phyloP scores from a whole-genome alignment of 352 stramenopile genomes.

The Pythium monospermum region DNA sequence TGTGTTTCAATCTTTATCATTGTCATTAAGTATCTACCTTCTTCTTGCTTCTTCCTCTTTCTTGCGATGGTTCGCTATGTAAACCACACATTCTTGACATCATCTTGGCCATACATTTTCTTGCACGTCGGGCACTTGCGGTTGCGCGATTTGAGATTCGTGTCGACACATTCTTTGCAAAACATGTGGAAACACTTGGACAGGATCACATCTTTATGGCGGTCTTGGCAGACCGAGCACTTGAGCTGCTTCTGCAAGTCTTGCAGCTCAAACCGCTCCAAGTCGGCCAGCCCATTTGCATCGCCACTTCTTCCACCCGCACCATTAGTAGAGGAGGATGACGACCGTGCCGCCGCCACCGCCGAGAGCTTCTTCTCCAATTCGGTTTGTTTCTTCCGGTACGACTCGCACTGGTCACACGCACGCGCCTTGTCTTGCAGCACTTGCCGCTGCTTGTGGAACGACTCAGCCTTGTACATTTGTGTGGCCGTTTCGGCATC shows the following conservation, averaged over 20 bases:
- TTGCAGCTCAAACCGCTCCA: slow-evolving; percentile 75
- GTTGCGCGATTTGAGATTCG: slow-evolving; percentile 85
- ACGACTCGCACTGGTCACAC: slow-evolving; percentile 53
- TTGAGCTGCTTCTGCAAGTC: slow-evolving; percentile 83
- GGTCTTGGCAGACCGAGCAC: slow-evolving; percentile 81
- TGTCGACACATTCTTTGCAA: slow-evolving; percentile 85
- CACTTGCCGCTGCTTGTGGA: slow-evolving; percentile 46
- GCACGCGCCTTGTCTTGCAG: slow-evolving; percentile 47
- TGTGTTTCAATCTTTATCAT: too few species aligned
- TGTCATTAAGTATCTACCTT: too few species aligned
- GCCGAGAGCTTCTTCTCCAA: slow-evolving; percentile 38
- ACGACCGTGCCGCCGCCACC: slow-evolving; percentile 23
- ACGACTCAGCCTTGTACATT: slow-evolving; percentile 50
- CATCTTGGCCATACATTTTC: slow-evolving; percentile 88
- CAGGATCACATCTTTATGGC: slow-evolving; percentile 84
- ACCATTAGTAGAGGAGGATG: slow-evolving; percentile 12
- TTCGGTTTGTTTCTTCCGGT: slow-evolving; percentile 48
- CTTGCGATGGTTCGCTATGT: slow-evolving; percentile 17
- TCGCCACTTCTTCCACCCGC: neutral
- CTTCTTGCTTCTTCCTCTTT: neutral
- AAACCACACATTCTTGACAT: slow-evolving; percentile 83
- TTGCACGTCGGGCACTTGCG: slow-evolving; percentile 88
- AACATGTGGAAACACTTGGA: slow-evolving; percentile 89
- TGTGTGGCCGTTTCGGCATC: slow-evolving; percentile 64
- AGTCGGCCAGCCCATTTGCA: slow-evolving; percentile 40